Conservation (phyloP, 768 basidiomycete species). For the Tephrocybe rancida region DNA sequence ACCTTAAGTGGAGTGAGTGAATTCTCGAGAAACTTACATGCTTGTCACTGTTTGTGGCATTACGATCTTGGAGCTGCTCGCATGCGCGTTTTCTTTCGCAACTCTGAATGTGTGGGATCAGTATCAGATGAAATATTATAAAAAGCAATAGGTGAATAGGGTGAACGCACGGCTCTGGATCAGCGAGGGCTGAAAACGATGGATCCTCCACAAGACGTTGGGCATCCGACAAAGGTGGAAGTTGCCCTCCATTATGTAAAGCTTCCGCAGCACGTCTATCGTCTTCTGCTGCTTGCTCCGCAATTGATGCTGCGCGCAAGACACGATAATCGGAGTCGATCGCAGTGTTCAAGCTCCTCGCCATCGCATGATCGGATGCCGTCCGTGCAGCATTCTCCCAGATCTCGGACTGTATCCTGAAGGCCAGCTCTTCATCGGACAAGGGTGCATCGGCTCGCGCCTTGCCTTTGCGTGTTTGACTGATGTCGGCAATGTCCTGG, state of each 20-base stretch:
- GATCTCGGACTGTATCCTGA: constrained; percentile 13
- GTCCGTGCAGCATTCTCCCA: constrained; percentile 9
- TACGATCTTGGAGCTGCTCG: too few species aligned
- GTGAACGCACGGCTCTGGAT: constrained; percentile 12
- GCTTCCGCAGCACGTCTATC: constrained; percentile 18
- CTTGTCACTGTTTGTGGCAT: too few species aligned
- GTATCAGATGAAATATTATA: background rate
- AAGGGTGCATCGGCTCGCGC: constrained; percentile 16
- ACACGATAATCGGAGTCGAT: constrained; percentile 14
- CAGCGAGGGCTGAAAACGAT: constrained; percentile 2
- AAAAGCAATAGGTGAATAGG: background rate
- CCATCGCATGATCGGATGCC: constrained; percentile 14
- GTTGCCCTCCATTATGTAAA: constrained; percentile 5
- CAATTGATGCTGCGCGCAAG: constrained; percentile 10
- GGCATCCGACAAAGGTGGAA: constrained; percentile 16
- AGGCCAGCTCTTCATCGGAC: constrained; percentile 22
- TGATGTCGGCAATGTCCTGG: constrained; percentile 16
- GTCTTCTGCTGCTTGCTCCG: constrained; percentile 20
- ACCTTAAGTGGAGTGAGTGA: background rate
- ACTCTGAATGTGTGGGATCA: background rate
- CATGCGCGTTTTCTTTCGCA: too few species aligned
- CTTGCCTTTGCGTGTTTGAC: constrained; percentile 21
- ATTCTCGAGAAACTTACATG: too few species aligned
- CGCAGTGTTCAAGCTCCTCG: constrained; percentile 18
- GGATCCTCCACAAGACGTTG: constrained; percentile 19